A percentile compares a stretch with the other conserved stretches of the same genome.
Evolutionary conservation across 345 rosid genomes (phyloP).

Genomic region (Populus simonii): DNA sequence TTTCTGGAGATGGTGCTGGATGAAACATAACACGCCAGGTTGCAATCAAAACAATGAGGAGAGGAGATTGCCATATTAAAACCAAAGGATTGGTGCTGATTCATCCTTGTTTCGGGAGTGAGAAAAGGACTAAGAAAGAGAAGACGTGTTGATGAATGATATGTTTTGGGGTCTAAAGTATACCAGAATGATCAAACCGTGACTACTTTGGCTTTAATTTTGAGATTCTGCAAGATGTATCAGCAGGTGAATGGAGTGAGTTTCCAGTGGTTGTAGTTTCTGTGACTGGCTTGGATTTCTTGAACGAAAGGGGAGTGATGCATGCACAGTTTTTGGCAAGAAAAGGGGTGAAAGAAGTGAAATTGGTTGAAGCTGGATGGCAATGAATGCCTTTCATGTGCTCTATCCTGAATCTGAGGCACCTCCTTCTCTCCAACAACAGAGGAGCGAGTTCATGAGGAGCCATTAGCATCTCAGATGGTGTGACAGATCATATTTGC

Average conservation of each 20-base stretch:
- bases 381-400: constrained; percentile 49
- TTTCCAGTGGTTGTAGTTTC: constrained; percentile 45
- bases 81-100: constrained; percentile 41
- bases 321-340: constrained; percentile 42
- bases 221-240: constrained; percentile 31
- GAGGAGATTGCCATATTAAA: constrained; percentile 9
- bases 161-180: constrained; percentile 57
- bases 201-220: constrained; percentile 53
- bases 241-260: constrained; percentile 36
- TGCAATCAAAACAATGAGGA: constrained; percentile 32
- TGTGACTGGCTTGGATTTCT: constrained; percentile 55
- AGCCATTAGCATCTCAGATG: constrained; percentile 11
- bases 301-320: constrained; percentile 58
- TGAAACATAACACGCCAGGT: constrained; percentile 60
- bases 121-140: constrained; percentile 46
- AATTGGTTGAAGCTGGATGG: constrained; percentile 39
- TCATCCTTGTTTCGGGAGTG: constrained; percentile 64
- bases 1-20: constrained; percentile 65
- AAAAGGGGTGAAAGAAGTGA: constrained; percentile 42
- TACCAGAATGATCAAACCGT: constrained; percentile 42
- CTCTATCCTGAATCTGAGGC: constrained; percentile 44
- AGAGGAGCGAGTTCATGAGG: constrained; percentile 48
- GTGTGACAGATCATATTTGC: not conserved
- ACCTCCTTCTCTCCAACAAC: constrained; percentile 43
- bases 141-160: constrained; percentile 42